A percentile compares a stretch with the other conserved stretches of the same genome.
Conservation (phyloP, 2,329 filamentous ascomycete genomes). For the Monosporascus sp. region DNA sequence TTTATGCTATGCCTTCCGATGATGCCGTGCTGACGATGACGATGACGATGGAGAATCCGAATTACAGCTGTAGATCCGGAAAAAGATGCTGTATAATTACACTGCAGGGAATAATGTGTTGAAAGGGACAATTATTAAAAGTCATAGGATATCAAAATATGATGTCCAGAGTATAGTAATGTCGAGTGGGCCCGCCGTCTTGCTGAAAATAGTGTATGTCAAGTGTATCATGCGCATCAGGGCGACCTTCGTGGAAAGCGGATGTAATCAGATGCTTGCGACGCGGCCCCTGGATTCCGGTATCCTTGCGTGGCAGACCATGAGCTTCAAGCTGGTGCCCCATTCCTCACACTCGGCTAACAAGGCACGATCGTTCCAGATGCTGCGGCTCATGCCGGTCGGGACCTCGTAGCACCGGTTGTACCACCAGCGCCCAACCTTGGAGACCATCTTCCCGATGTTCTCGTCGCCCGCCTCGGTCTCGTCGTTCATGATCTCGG, state of each 20-base stretch:
- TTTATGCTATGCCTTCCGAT: constrained; percentile 6
- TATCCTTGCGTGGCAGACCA: constrained; percentile 87
- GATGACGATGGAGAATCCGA: neutral
- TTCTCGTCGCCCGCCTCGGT: constrained; percentile 70
- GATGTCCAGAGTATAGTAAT: neutral
- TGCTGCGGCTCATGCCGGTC: constrained; percentile 53
- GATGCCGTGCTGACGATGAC: neutral
- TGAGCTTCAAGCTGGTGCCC: constrained; percentile 80
- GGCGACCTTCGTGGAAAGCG: neutral
- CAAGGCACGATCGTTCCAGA: constrained; percentile 73
- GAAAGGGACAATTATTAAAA: neutral
- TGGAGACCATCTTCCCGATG: constrained; percentile 88
- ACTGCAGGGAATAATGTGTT: neutral
- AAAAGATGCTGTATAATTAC: neutral
- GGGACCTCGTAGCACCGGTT: constrained; percentile 78
- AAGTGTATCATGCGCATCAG: neutral
- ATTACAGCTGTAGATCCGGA: neutral
- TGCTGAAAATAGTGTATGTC: neutral
- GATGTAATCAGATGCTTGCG: constrained; percentile 38
- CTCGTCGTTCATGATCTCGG: constrained; percentile 68
- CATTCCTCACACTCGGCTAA: constrained; percentile 81
- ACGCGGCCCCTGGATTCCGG: constrained; percentile 48
- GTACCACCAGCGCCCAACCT: constrained; percentile 96
- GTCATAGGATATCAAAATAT: neutral
- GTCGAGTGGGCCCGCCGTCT: neutral